phyloP scores from a whole-genome alignment of 768 basidiomycete genomes.

The Phylloporus sp. region DNA sequence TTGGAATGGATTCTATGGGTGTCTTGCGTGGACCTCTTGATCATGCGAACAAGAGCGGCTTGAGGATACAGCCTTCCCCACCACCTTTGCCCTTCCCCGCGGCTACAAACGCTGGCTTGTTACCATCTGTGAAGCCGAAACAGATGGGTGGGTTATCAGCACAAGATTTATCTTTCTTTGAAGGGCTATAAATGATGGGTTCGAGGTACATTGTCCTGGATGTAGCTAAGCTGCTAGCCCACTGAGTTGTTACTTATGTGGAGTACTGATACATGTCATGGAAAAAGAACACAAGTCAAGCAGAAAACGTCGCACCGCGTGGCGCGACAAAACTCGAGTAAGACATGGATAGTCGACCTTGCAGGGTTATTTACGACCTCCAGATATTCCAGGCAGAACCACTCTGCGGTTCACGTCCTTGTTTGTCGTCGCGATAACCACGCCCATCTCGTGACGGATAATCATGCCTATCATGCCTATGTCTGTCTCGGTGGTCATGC shows the following conservation, averaged over 20 bases:
- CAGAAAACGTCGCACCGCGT: not conserved
- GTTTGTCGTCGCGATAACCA: conserved; percentile 4
- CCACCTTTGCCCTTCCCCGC: conserved; percentile 8
- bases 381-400: conserved; percentile 10
- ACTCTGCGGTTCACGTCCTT: conserved; percentile 2
- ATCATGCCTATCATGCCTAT: conserved; percentile 10
- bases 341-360: not conserved
- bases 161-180: conserved; percentile 86
- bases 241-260: not conserved
- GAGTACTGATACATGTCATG: not conserved
- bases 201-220: not conserved
- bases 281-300: not conserved
- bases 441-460: conserved; percentile 4
- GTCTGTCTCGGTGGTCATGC: conserved; percentile 12
- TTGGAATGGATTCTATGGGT: not conserved
- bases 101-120: conserved; percentile 4
- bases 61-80: conserved; percentile 18
- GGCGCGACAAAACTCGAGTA: not conserved
- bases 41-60: not conserved
- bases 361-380: conserved; percentile 18
- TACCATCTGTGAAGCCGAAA: conserved; percentile 17
- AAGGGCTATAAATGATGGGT: conserved; percentile 54
- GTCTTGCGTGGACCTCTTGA: conserved; percentile 1
- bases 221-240: not conserved
- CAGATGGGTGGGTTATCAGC: conserved; percentile 64